Evolutionary conservation across 495 filamentous ascomycete species (phyloP), one percentile per base, ranked within the genome.

Genomic region (Bacidia gigantensis): DNA sequence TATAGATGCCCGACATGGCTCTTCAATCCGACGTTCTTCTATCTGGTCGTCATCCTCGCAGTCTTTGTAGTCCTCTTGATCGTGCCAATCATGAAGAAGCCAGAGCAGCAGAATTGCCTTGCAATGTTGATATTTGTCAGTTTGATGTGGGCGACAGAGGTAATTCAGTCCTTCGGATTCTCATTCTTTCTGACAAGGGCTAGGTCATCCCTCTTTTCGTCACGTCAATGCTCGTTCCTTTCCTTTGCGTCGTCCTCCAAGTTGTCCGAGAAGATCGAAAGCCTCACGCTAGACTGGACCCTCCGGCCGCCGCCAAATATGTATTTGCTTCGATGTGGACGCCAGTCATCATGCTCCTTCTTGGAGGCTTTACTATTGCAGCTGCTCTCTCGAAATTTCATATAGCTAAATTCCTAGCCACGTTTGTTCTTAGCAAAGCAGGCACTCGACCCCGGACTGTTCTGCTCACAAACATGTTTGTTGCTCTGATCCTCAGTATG

Each of bases 321-420:
- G 81, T 95, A 32, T 96, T 97, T 59, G 71, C 86, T 25, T 81
- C 92, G 18, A 99, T 99, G 92, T 99, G 92, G 92, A 96, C 89
- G 10, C 89, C 93, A 0, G 92, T 97, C 26, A 99, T 99, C 56
- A 97, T 97, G 93, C 77, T 99, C 11, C 77, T 99, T 20, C 81
- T 99, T 18, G 92, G 92, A 57, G 92, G 92, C 9, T 99, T 99
- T 60, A 89, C 93, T 11, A 82, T 99, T 56, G 92, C 92, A 10
- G 92, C 92, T 0, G 92, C 93, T 0, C 68, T 99, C 52, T 95
- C 88, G 40, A 99, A 99, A 64, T 94, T 95, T 64, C 87, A 88
- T 58, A 97, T 99, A 61, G 92, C 94, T 45, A 95, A 95, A 63
- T 80, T 89, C 60, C 89, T 97, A 73, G 93, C 92, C 7, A 95